Evolutionary conservation across 2,329 filamentous ascomycete species (phyloP), one percentile per base, ranked within the genome.

Genomic region (Diaporthe sp.): DNA sequence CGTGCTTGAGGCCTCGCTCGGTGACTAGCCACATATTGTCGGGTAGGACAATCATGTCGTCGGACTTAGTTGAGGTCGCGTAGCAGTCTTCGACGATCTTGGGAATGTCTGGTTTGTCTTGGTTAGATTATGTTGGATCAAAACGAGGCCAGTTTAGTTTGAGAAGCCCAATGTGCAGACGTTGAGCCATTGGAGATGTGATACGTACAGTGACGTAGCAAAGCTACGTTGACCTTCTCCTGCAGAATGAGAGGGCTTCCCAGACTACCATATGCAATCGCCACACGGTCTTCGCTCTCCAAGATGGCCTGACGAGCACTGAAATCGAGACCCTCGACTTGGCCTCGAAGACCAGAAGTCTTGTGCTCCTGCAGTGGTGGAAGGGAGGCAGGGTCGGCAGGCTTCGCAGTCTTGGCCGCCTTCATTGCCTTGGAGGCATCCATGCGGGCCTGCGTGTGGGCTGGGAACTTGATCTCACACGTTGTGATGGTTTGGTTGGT

Each of bases 151-250:
- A 2, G n/a, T 10, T 4, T 13, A 35, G 0, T 25, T 25, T 25
- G 4, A 25, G 1, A 25, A 5, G 2, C 4, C n/a, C n/a, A 25
- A 5, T 0, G 50, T 10, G 12, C 8, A n/a, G 3, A 4, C 0
- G 13, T 17, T 53, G 50, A 17, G 10, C 4, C 7, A 27, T 27
- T 2, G 12, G 50, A 1, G 4, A 50, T 4, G 2, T 0, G 3
- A 30, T 17, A 55, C 51, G 9, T 22, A 19, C 51, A 55, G 15
- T 55, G 27, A 32, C 25, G 13, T 9, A 55, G 15, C 25, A 55
- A 19, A 15, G 51, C 51, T 7, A 19, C 3, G 51, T 55, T 55
- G 25, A 55, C 51, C 13, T 30, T 30, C 8, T 32, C 51, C 1
- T 19, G 13, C 27, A 55, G 13, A 15, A 30, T 17, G 13, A 55